A percentile compares a stretch with the other conserved stretches of the same genome.
These are phyloP conservation scores for Phytophthora foliorum DNA, from an alignment of 352 stramenopile species.

Conservation along the genomic window DNA sequence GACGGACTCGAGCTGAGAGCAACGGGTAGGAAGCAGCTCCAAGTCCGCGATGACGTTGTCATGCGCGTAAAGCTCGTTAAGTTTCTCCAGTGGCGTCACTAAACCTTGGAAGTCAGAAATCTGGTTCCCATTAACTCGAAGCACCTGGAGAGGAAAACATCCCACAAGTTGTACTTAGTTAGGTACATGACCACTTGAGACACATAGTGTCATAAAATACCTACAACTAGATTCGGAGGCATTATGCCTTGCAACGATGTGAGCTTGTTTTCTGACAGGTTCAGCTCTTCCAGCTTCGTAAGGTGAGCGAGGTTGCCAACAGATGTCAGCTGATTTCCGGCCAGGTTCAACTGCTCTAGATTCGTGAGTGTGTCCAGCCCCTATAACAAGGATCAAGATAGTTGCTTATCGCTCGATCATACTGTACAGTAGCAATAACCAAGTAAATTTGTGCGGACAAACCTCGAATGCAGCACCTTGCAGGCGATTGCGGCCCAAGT, in stretches of 20 bases:
- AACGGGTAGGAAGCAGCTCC: conserved; percentile 38
- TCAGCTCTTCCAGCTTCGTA: conserved; percentile 80
- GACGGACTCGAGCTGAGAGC: conserved; percentile 73
- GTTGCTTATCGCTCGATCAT: neutral
- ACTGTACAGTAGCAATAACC: neutral
- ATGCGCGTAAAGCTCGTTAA: conserved; percentile 79
- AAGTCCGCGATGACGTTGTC: conserved; percentile 60
- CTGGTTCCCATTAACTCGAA: conserved; percentile 63
- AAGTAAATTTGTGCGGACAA: neutral
- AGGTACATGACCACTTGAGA: neutral
- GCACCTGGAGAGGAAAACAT: conserved; percentile 41
- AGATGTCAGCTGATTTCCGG: conserved; percentile 61
- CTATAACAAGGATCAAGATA: conserved; percentile 21
- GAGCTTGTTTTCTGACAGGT: conserved; percentile 69
- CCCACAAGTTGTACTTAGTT: neutral
- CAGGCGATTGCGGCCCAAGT: conserved; percentile 75
- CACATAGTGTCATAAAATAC: neutral
- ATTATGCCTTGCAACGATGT: conserved; percentile 59
- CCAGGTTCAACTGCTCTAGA: conserved; percentile 75
- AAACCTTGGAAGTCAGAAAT: conserved; percentile 56
- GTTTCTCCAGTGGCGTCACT: conserved; percentile 39
- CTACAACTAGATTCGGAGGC: conserved; percentile 60
- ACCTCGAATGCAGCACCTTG: conserved; percentile 55
- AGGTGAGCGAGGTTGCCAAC: conserved; percentile 71
- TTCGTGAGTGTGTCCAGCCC: conserved; percentile 63